Evolutionary conservation across 2,329 filamentous ascomycete species (phyloP), one percentile per base, ranked within the genome.

Genomic region (Scleromitrula shiraiana): DNA sequence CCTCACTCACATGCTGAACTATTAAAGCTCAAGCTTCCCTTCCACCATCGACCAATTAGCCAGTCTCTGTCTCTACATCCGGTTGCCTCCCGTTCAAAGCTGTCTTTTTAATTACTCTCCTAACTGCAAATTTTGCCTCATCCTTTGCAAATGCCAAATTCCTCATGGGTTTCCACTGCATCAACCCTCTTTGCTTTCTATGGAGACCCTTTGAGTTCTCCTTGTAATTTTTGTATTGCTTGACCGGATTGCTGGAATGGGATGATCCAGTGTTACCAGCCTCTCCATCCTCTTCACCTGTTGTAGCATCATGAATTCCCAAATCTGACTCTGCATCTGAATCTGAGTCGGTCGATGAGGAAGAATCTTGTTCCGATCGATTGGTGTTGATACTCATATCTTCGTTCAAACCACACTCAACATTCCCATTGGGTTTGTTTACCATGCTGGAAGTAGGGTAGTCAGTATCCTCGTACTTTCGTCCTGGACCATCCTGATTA

Each of bases 141-240:
- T 96, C 76, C 68, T 93, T 95, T 36, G 83, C 90, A 65, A 96
- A 97, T 56, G 82, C 80, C 19, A 80, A 73, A 63, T 95, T 95
- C 33, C 91, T 76, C 64, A 90, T 85, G 0, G 91, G 90, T 61
- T 82, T 86, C 89, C 90, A 97, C 66, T 97, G 91, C 88, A 96
- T 95, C 62, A 95, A 61, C 0, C 91, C 91, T 9, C 90, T 76
- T 58, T 96, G 89, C 68, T 90, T 88, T 0, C 90, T 78, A 64
- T 90, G 84, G 63, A 96, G 74, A 38, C 85, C 81, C 53, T 84
- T 80, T 62, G 83, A 88, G 53, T 80, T 76, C 49, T 73, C 72
- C 58, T 80, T 81, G 63, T 84, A 80, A 19, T 83, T 75, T 62
- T 81, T 81, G 62, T 75, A 72, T 56, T 75, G 70, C 56, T 71